Evolutionary conservation across 331 rosid species (phyloP).

Genomic region (Erythrophleum ivorense): DNA sequence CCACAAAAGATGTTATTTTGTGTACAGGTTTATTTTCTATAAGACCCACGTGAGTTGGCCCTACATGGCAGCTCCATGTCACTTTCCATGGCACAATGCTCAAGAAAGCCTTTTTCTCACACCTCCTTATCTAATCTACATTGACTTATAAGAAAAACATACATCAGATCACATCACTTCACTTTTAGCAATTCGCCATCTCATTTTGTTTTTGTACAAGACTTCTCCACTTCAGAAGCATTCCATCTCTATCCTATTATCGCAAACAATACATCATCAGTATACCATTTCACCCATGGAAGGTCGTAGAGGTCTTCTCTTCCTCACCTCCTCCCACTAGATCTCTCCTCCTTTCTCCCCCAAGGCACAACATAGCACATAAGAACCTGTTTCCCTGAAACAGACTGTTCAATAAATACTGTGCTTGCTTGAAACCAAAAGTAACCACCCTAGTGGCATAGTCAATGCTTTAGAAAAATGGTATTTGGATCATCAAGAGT

Average conservation of each 20-base stretch:
- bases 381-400: background rate
- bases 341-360: background rate
- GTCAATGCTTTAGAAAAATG: constrained; percentile 10
- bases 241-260: background rate
- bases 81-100: background rate
- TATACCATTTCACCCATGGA: background rate
- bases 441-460: background rate
- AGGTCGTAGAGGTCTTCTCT: background rate
- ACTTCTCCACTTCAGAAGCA: background rate
- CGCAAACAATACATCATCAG: background rate
- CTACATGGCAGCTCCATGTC: background rate
- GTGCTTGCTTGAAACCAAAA: constrained; percentile 14
- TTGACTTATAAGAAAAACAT: background rate
- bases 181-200: background rate
- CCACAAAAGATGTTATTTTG: background rate
- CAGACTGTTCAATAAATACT: background rate
- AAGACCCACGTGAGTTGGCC: background rate
- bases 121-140: background rate
- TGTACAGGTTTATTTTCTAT: background rate
- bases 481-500: constrained; percentile 21
- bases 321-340: background rate
- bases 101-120: background rate
- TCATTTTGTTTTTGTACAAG: background rate
- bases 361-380: background rate
- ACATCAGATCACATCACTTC: background rate